Evolutionary conservation across 2,329 filamentous ascomycete genomes (phyloP), one percentile per base, ranked within the genome.

Genomic region (Grosmannia clavigera): DNA sequence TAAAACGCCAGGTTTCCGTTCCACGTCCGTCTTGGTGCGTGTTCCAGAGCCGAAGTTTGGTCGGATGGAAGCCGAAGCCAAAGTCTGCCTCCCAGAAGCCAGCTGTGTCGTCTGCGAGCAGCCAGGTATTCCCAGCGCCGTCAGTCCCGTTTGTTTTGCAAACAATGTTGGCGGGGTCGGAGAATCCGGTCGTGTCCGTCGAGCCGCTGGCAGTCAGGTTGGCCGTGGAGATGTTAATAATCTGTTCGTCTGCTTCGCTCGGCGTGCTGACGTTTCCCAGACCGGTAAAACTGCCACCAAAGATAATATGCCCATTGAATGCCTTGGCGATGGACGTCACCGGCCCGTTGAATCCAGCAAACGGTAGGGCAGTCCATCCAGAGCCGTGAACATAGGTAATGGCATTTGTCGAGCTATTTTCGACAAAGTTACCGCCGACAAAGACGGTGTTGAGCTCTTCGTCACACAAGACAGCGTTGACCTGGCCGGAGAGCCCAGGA

Each of bases 301-400:
- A 99, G 60, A 97, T 82, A 64, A 99, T 88, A 69, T 95, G 88
- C 10, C 88, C 89, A 66, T 90, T 87, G 1, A 85, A 78, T 25
- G 86, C 83, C 73, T 90, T 91, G 57, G 84, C 80, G 66, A 99
- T 97, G 46, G 92, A 88, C 63, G 83, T 83, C 58, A 99, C 91
- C 2, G 90, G 90, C 31, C 92, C 92, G 73, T 97, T 97, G 74
- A 99, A 95, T 27, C 95, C 95, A 50, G 85, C 84, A 75, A 99
- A 99, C 2, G 92, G 87, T 60, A 99, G 75, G 67, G 90, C 87
- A 25, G 81, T 81, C 86, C 89, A 96, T 56, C 82, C 84, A 35
- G 83, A 75, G 11, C 76, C 81, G 31, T 77, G 77, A 29, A 81
- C 78, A 90, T 90, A 97, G 14, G 88, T 82, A 66, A 96, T 86